A percentile compares a stretch with the other conserved stretches of the same genome.
Evolutionary conservation across 2,329 filamentous ascomycete genomes (phyloP).

Genomic region (Aureobasidium sp.): DNA sequence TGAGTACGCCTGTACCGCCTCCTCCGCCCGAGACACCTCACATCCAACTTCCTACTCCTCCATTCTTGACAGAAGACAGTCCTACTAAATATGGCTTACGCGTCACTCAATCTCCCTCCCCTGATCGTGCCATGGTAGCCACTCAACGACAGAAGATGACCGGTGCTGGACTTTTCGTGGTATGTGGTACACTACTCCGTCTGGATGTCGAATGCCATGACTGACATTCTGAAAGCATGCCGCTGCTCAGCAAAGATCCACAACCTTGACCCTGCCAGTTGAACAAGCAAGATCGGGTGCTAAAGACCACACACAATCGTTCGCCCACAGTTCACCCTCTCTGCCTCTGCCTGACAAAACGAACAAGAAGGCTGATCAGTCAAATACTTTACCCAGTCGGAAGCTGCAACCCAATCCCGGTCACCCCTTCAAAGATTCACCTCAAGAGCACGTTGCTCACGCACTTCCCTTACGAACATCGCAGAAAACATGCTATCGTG

Average conservation of each 20-base stretch:
- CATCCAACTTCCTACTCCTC: slow-evolving; percentile 14
- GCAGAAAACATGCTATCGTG: slow-evolving; percentile 4
- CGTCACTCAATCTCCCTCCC: slow-evolving; percentile 6
- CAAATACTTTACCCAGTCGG: neutral
- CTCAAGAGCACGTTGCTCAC: slow-evolving; percentile 8
- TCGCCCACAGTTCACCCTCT: slow-evolving; percentile 1
- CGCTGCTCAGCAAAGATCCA: slow-evolving; percentile 1
- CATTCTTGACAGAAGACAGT: slow-evolving; percentile 17
- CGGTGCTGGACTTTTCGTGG: slow-evolving; percentile 17
- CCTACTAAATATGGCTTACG: slow-evolving; percentile 19
- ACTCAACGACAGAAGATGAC: slow-evolving; percentile 16
- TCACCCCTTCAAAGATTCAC: slow-evolving; percentile 2
- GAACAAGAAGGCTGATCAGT: neutral
- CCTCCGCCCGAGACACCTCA: slow-evolving; percentile 6
- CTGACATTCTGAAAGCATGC: slow-evolving; percentile 2
- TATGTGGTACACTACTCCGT: neutral
- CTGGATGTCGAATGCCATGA: neutral
- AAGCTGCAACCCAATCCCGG: neutral
- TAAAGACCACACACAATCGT: neutral
- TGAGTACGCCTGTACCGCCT: slow-evolving; percentile 14
- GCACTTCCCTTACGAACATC: slow-evolving; percentile 5
- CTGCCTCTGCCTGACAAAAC: slow-evolving; percentile 1
- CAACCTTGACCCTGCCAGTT: neutral
- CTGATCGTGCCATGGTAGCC: neutral
- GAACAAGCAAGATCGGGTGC: slow-evolving; percentile 5